Evolutionary conservation across 179 eudicot genomes (phyloP), one percentile per base, ranked within the genome.

Genomic region (Spergularia azorica): DNA sequence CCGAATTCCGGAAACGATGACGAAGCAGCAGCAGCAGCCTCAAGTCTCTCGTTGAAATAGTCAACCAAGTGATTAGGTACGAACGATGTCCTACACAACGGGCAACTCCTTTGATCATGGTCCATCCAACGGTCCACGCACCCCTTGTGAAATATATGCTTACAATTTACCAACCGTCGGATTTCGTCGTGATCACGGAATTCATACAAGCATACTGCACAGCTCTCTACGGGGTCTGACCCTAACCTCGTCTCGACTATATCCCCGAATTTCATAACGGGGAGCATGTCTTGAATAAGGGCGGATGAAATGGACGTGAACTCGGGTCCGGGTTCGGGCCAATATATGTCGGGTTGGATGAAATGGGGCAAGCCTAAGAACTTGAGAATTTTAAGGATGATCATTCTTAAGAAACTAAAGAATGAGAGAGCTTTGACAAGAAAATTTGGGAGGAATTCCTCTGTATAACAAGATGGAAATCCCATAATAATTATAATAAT

Each of bases 231-330:
- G 26, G 64, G 52, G 2, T 70, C 58, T 5, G 20, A 32, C 43
- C 61, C 76, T 21, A 9, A 3, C 50, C 50, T 46, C 50, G 50
- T 6, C 50, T 46, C 50, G 9, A 41, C 61, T 2, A 79, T 15
- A 41, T 80, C 79, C 11, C 59, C 41, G 48, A 77, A 78, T 59
- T 43, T 77, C 63, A 69, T 73, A 2, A 76, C 88, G 2, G 95
- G 92, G 2, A 89, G 75, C 72, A 90, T 70, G 8, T 90, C 95
- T 0, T 84, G 87, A 65, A 89, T 77, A 46, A 90, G 77, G 63
- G 73, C 51, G 2, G 89, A 82, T 18, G 91, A 81, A 16, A 77
- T 71, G n/a, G 87, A 68, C 20, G 59, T 79, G 64, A 59, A 63
- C 0, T 78, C 76, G 63, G 82, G 81, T 13, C 9, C 11, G 0